A percentile compares a stretch with the other conserved stretches of the same genome.
Conservation (phyloP, 2,329 filamentous ascomycete species). For the Sclerotinia borealis region DNA sequence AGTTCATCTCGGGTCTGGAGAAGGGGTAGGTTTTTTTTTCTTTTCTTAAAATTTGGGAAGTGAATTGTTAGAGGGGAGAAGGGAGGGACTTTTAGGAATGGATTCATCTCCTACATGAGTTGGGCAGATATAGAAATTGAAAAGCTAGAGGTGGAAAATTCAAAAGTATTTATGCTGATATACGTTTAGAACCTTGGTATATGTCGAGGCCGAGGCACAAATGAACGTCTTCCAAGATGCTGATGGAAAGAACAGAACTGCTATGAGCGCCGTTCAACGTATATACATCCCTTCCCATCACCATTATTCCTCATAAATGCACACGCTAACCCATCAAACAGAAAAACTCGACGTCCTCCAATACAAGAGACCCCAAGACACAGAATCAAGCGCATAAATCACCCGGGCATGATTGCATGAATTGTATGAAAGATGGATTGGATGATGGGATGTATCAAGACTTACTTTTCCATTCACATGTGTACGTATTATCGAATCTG, state of each 20-base stretch:
- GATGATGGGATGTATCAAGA: slow-evolving; percentile 1
- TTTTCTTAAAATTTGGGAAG: background rate
- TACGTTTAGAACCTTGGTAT: slow-evolving; percentile 62
- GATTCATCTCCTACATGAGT: background rate
- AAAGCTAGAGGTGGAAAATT: background rate
- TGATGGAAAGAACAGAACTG: slow-evolving; percentile 60
- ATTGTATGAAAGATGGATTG: slow-evolving; percentile 5
- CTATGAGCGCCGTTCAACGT: slow-evolving; percentile 75
- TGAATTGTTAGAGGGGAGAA: background rate
- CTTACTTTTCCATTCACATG: slow-evolving; percentile 1
- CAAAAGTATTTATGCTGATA: slow-evolving; percentile 9
- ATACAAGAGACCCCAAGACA: background rate
- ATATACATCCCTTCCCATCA: slow-evolving; percentile 25
- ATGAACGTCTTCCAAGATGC: slow-evolving; percentile 61
- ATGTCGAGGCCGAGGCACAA: slow-evolving; percentile 74
- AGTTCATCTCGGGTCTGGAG: slow-evolving; percentile 64
- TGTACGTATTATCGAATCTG: background rate
- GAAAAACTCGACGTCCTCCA: slow-evolving; percentile 17
- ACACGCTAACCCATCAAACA: slow-evolving; percentile 3
- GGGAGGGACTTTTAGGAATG: background rate
- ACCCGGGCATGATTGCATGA: background rate
- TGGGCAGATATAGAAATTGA: background rate
- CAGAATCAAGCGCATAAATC: slow-evolving; percentile 1
- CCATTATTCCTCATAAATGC: background rate
- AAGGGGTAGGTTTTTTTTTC: slow-evolving; percentile 66